Evolutionary conservation across 352 stramenopile species (phyloP).

Genomic region (Ophiocytium majus): DNA sequence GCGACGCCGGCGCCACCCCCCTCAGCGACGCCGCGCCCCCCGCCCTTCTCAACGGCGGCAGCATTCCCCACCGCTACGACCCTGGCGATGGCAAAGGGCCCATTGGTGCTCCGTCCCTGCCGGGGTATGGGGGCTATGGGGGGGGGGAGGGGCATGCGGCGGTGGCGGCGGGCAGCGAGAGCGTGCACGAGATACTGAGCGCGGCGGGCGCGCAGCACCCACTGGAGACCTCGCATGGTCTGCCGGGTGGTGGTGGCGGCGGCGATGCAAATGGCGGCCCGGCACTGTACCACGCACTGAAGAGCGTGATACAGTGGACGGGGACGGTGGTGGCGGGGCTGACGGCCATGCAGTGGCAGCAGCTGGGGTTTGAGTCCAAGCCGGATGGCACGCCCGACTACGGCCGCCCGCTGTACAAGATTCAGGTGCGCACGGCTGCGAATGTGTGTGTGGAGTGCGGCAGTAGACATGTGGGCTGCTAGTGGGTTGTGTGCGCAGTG

Average conservation of each 20-base stretch:
- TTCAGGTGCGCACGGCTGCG: slow-evolving; percentile 13
- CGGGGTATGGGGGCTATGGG: not conserved
- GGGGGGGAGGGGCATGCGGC: not conserved
- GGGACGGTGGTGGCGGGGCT: slow-evolving; percentile 31
- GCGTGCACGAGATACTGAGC: not conserved
- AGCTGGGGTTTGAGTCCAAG: slow-evolving; percentile 55
- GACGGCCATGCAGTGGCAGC: slow-evolving; percentile 52
- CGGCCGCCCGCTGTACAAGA: slow-evolving; percentile 10
- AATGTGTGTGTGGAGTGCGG: not conserved
- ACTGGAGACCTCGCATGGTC: too few species aligned
- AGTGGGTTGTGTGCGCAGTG: too few species aligned
- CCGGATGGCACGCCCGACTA: slow-evolving; percentile 52
- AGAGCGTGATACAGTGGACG: slow-evolving; percentile 55
- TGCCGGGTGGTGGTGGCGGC: too few species aligned
- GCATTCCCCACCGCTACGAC: not conserved
- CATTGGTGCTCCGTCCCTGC: not conserved
- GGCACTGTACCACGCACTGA: slow-evolving; percentile 46
- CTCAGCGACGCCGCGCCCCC: not conserved
- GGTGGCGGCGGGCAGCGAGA: not conserved
- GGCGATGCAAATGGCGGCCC: too few species aligned
- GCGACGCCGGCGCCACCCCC: not conserved
- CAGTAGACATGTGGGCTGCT: not conserved
- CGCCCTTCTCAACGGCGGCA: not conserved
- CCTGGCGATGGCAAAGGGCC: not conserved
- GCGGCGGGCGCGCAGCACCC: not conserved